Evolutionary conservation across 164 flowering plant species (phyloP).

Genomic region (Magnolia officinalis): DNA sequence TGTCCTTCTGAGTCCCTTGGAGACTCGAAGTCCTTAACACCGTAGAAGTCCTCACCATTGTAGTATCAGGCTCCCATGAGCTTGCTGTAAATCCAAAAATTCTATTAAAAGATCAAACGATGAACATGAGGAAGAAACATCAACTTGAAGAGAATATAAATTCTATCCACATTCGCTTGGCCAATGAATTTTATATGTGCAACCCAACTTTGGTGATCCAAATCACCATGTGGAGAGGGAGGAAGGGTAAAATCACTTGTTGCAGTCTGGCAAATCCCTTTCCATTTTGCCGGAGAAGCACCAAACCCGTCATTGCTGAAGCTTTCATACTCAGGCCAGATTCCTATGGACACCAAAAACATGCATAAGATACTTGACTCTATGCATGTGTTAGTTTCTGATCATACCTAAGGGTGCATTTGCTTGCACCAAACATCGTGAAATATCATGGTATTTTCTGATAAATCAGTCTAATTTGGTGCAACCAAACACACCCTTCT

Average conservation of each 20-base stretch:
- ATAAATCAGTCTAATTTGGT: neutral
- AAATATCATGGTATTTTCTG: neutral
- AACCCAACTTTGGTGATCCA: neutral
- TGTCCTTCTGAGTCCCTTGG: constrained; percentile 20
- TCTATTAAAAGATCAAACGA: neutral
- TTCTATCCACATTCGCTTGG: no score
- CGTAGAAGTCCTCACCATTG: constrained; percentile 6
- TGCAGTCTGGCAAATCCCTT: constrained; percentile 45
- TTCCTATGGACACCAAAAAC: constrained; percentile 33
- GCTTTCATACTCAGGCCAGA: constrained; percentile 59
- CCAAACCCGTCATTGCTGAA: constrained; percentile 47
- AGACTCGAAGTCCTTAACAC: constrained; percentile 10
- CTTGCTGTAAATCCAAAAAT: constrained; percentile 24
- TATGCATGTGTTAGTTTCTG: no score
- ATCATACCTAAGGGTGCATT: no score
- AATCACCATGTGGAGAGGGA: neutral
- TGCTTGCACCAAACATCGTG: neutral
- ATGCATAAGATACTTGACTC: no score
- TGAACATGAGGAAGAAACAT: neutral
- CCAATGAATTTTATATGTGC: no score
- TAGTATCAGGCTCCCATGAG: constrained; percentile 32
- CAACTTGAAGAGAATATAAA: neutral
- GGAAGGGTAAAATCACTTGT: constrained; percentile 39
- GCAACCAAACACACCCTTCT: neutral
- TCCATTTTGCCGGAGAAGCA: constrained; percentile 71